Base-by-base conservation (phyloP, 352 stramenopile species). In the Pythium plurisporium region DNA sequence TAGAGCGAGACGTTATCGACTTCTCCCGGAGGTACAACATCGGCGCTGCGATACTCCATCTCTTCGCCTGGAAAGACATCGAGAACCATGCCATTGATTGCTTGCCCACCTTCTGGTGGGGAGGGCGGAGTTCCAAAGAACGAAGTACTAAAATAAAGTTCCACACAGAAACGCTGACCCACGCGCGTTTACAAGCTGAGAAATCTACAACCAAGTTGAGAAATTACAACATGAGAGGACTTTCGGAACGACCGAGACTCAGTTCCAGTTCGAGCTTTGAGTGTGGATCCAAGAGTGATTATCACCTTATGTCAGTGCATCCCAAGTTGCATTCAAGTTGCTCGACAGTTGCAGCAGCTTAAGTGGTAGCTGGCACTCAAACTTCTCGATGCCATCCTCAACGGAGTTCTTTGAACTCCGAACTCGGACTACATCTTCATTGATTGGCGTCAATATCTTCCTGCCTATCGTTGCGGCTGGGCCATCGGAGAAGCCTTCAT, bases 1-100 rank as follows among this genome's bases (percentile, higher is more conserved):
- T 57, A 59, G 12, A 55, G 19, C 23, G 50, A 59, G 12, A 37
- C 42, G n/a, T 53, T 47, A 31, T 49, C 31, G 33, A 55, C 31
- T 42, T 53, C 26, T 2, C 49, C 46, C 15, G 11, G 37, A 19
- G 14, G 37, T 26, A 57, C 48, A 8, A 48, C 23, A 17, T 57
- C 37, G n/a, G 36, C 36, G 17, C 49, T 57, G 22, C 36, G 38
- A 48, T 41, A 46, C 37, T 48, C 36, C 36, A 57, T 48, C 23
- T 38, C 38, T 29, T 57, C 49, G 15, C 49, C 37, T 3, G n/a
- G 49, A 33, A 45, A 45, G 38, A 11, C 38, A 19, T 45, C 20
- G 14, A 45, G 38, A 5, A 45, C 38, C 38, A 45, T 11, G 38
- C 27, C 38, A 20, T 45, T 45, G n/a, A 37, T 37, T 37, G 31